Evolutionary conservation across 768 basidiomycete species (phyloP), one percentile per base, ranked within the genome.

Genomic region (Leccinellum rugosiceps): DNA sequence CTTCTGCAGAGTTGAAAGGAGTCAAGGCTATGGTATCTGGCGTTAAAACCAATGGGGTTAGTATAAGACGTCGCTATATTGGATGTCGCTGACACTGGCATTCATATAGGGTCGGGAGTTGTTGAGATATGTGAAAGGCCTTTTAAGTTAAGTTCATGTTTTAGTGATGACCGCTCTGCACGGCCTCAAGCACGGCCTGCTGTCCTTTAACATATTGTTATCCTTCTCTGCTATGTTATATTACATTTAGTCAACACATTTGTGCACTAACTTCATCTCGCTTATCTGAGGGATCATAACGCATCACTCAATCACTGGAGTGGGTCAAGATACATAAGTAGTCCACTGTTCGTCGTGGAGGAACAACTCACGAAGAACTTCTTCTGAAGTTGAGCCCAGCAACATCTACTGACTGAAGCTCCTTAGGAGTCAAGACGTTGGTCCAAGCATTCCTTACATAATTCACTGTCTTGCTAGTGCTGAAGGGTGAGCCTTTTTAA

Each of bases 1-100:
- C 61, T 38, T 59, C 63, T 34, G 58, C 67, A 13, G 77, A 80
- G 25, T 64, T 77, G 25, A 73, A 78, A 59, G 73, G 76, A 17
- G 86, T 92, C 32, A 84, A 84, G 59, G 84, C 84, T 31, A 90
- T 94, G 87, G 82, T 93, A 6, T 80, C 82, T 14, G 84, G 81
- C 5, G 91, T 92, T 6, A 94, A 94, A 72, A 78, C 71, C 45
- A 80, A 77, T 52, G 92, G 91, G 62, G 90, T 92, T 68, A 64
- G 86, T 80, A 47, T 28, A 8, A 53, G 6, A 44, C 6, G 26
- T 54, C 30, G 59, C 19, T 53, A 30, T 61, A 28, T 64, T 56
- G 52, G 26, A 55, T 31, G 26, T 54, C n/a, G 44, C 54, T 63
- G 15, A 64, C 11, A 35, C 30, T 38, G 21, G 7, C 43, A 25